Base-by-base conservation (phyloP, 2,329 filamentous ascomycete genomes). In the Penicillium carneum region DNA sequence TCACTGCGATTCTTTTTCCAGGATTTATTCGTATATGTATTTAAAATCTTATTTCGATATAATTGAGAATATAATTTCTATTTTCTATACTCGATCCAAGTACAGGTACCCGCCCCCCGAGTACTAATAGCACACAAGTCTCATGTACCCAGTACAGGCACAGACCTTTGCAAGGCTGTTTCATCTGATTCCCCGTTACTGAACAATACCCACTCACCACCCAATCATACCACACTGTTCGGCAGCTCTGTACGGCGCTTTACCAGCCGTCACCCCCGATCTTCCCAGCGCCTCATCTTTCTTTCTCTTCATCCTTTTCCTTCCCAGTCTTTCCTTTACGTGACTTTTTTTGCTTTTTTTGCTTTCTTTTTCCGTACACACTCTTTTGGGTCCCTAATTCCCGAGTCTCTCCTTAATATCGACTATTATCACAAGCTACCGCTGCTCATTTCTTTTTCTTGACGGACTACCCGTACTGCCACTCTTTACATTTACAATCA, bases 331-430 rank as follows among this genome's bases (percentile, higher is more conserved):
- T 63, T 63, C 48, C 62, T 65, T 64, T 46, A 59, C 65, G 47
- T 62, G 3, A 49, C 57, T 63, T 49, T 61, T 59, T 62, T 61
- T 63, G 63, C 51, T 65, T 61, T 66, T 65, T 64, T 57, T 65
- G 64, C 55, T 63, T 59, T 57, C 57, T 62, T 63, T 64, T 63
- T 61, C 48, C 38, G 43, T 60, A 16, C 57, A 59, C 59, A 65
- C 51, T 65, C 63, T 64, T 68, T 65, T 66, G 63, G 58, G 63
- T 68, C 55, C 49, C 58, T 61, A 61, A 53, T 60, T 54, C 56
- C 57, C 58, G 57, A 63, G 63, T 70, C 69, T 66, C 65, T 74
- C 66, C 65, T 71, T 66, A 63, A 67, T 45, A 59, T 59, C 62
- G 29, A 43, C 50, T 45, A 61, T 50, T 58, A 50, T 66, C 51